A percentile compares a stretch with the other conserved stretches of the same genome.
Evolutionary conservation across 23 red algal genomes (phyloP).

Genomic region (Gracilaria gracilis): DNA sequence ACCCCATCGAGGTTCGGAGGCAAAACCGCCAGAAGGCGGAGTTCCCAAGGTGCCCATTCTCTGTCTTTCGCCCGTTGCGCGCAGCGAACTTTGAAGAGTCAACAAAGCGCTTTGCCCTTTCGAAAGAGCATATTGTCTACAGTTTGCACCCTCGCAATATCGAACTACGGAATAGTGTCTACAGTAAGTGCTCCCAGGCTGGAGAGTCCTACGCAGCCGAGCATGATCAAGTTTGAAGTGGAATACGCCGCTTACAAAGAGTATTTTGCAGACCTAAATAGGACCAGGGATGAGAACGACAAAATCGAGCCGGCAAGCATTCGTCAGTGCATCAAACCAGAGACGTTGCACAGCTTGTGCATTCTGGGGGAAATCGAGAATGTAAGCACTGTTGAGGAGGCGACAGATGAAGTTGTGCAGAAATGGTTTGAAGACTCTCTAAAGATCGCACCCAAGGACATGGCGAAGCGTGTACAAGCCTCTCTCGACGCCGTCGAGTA

Average conservation of each 20-base stretch:
- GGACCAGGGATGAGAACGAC: neutral
- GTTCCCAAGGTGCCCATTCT: no score
- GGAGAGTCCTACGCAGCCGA: conserved; percentile 17
- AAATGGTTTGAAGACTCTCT: conserved; percentile 7
- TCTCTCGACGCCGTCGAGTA: neutral
- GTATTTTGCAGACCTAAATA: conserved; percentile 4
- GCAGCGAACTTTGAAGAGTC: no score
- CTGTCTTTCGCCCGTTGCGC: no score
- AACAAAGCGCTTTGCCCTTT: conserved; percentile 12
- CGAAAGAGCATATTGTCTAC: neutral
- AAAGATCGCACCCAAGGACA: neutral
- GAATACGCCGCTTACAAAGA: neutral
- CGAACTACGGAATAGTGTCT: conserved; percentile 44
- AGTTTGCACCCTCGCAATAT: neutral
- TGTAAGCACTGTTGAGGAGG: neutral
- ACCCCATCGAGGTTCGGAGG: no score
- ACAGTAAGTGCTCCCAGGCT: conserved; percentile 19
- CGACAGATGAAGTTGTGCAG: neutral
- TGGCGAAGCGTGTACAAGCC: neutral
- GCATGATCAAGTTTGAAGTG: conserved; percentile 36
- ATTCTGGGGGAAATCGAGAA: conserved; percentile 11
- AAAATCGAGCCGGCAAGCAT: neutral
- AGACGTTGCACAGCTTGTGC: conserved; percentile 1
- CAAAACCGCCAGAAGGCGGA: no score
- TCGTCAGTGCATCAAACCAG: neutral